Percentiles rank a stretch among this genome's conserved stretches.
Conservation (phyloP, 305 asterid genomes). For the Euphrasia arctica region DNA sequence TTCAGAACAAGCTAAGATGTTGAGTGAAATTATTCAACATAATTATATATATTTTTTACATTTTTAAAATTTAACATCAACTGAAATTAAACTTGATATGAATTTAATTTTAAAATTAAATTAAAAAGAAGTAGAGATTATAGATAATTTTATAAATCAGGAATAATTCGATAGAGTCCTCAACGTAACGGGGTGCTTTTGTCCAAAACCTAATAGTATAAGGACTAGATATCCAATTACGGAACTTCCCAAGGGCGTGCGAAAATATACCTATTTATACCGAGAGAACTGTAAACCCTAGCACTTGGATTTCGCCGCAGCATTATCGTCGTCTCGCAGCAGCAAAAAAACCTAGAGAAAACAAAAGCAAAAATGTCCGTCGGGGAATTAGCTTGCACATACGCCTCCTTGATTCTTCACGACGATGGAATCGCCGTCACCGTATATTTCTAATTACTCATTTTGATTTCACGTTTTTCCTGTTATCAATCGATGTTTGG, state of each 20-base stretch:
- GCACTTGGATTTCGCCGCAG: slow-evolving; percentile 20
- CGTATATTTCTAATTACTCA: slow-evolving; percentile 24
- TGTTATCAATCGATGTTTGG: neutral
- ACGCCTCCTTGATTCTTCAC: slow-evolving; percentile 55
- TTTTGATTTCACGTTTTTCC: neutral
- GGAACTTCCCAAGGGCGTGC: neutral
- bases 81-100: too few relatives aligned
- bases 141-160: too few relatives aligned
- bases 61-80: too few relatives aligned
- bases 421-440: slow-evolving; percentile 74
- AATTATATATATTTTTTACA: too few relatives aligned
- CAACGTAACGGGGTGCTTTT: neutral
- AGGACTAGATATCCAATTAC: neutral
- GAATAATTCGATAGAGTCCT: too few relatives aligned
- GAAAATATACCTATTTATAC: slow-evolving; percentile 14
- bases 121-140: too few relatives aligned
- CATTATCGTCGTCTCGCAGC: neutral
- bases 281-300: slow-evolving; percentile 2
- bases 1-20: too few relatives aligned
- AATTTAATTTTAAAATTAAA: too few relatives aligned
- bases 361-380: slow-evolving; percentile 34
- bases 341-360: neutral
- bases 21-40: too few relatives aligned
- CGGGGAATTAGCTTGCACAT: slow-evolving; percentile 49
- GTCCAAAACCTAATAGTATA: neutral